Evolutionary conservation across 345 rosid genomes (phyloP), one percentile per base, ranked within the genome.

Genomic region (Acer yangbiense): DNA sequence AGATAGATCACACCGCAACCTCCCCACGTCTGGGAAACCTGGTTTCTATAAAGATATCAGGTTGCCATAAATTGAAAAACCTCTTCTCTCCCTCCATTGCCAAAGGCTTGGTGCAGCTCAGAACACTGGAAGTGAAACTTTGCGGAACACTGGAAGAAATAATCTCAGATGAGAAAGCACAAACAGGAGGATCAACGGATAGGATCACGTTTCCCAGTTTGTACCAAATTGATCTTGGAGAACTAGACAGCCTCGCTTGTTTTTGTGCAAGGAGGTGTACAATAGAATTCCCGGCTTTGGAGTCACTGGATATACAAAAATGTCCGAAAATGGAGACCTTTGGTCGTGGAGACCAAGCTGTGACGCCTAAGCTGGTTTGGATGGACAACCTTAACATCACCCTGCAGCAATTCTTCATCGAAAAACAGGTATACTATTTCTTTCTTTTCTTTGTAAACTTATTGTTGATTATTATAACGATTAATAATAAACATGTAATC

Each of bases 281-380:
- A 4, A 8, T 68, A 18, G 71, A 68, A 68, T 44, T 41, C 54
- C 54, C 52, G 20, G 54, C 54, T n/a, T 41, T 68, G 71, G 29
- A 68, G 16, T 4, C 0, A 1, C 5, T 68, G 12, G 1, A 1
- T 1, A 68, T 68, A 20, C 0, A 2, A n/a, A 1, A 2, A 0
- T 69, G 72, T 69, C 35, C 10, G 0, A 69, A 69, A 44, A 20
- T 46, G 35, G 25, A 69, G 72, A 69, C 35, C 35, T 44, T 69
- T 23, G 35, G 57, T 3, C 25, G 23, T 21, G 72, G 57, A 46
- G 16, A 10, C 25, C 68, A 73, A 44, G 76, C 27, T 25, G 27
- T 63, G 58, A 63, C 77, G 3, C 60, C 68, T 43, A 73, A 61
- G 44, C 69, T 35, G 39, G 39, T 73, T 41, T 61, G 68, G 68